Evolutionary conservation across 2,329 filamentous ascomycete genomes (phyloP).

Genomic region (Cercospora sojina): DNA sequence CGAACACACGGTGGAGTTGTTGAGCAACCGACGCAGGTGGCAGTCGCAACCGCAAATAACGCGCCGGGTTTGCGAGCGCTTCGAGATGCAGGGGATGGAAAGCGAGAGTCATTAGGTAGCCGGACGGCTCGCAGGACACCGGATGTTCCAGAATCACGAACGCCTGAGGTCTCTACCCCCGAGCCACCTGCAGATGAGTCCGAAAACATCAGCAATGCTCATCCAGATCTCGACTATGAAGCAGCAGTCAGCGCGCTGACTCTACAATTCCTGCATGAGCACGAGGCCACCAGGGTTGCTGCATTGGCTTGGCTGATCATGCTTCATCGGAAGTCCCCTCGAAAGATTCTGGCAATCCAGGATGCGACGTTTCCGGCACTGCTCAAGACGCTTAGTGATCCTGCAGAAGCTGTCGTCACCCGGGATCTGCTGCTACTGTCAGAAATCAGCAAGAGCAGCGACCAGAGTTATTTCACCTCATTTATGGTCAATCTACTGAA

Average conservation of each 20-base stretch:
- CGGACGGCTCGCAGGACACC: slow-evolving; percentile 28
- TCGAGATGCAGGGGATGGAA: slow-evolving; percentile 18
- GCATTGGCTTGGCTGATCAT: slow-evolving; percentile 96
- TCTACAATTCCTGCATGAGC: slow-evolving; percentile 89
- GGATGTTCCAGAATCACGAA: slow-evolving; percentile 28
- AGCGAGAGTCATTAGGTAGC: slow-evolving; percentile 25
- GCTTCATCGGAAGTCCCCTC: slow-evolving; percentile 91
- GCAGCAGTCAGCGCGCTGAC: slow-evolving; percentile 92
- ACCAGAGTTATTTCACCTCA: slow-evolving; percentile 94
- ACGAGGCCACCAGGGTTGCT: slow-evolving; percentile 91
- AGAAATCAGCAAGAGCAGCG: slow-evolving; percentile 93
- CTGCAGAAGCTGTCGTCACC: slow-evolving; percentile 91
- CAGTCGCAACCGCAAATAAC: slow-evolving; percentile 1
- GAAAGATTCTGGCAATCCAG: slow-evolving; percentile 85
- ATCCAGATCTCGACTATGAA: slow-evolving; percentile 66
- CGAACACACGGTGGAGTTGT: slow-evolving; percentile 34
- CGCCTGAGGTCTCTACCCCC: slow-evolving; percentile 33
- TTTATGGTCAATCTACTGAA: slow-evolving; percentile 98
- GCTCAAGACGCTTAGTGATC: slow-evolving; percentile 93
- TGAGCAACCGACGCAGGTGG: slow-evolving; percentile 11
- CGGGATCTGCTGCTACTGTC: slow-evolving; percentile 90
- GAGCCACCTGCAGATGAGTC: slow-evolving; percentile 28
- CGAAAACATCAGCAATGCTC: slow-evolving; percentile 15
- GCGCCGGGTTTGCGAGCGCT: slow-evolving; percentile 1
- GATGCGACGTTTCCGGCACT: slow-evolving; percentile 95